Base-by-base conservation (phyloP, 257 asterid genomes). In the Fraxinus quadrangulata region DNA sequence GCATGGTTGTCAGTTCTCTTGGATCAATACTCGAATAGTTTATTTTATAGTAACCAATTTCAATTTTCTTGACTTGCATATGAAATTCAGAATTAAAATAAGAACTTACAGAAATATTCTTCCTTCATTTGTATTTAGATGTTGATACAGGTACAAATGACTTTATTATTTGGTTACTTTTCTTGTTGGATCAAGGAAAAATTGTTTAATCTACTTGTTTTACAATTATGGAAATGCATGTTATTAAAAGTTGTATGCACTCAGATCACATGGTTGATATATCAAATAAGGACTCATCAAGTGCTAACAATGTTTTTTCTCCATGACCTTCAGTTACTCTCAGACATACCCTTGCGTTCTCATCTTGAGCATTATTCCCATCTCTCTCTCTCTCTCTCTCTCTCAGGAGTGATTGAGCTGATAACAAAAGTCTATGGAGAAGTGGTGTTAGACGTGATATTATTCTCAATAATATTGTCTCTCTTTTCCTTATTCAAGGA, bases 1-100 rank as follows among this genome's bases (percentile, higher is more conserved):
- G 16, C 16, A 11, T 40, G 11, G 49, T 39, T 83, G 24, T 69
- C 36, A 73, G 12, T 74, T 77, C n/a, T 59, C 26, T 40, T 39
- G 36, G 12, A 78, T 77, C 49, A 59, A 31, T 66, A 31, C 54
- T 24, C 13, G 17, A 28, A 3, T 26, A 34, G 30, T 68, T 23
- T 24, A 30, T 66, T 9, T 78, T 71, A 14, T 9, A 70, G 34
- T 63, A 6, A 8, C 69, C 24, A 63, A 63, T 63, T 63, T 24
- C 69, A 63, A 23, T 63, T 10, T 23, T 21, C 23, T n/a, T 13
- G 23, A 23, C 67, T 13, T 56, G 67, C 67, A 2, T 56, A 19
- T 56, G 67, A 56, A 7, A 56, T 19, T 56, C 1, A 56, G 26
- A 56, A 56, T 56, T 56, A 13, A 56, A 56, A 19, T 56, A 6